Conservation (phyloP, 2,329 filamentous ascomycete genomes). For the Stagonosporopsis rhizophila region DNA sequence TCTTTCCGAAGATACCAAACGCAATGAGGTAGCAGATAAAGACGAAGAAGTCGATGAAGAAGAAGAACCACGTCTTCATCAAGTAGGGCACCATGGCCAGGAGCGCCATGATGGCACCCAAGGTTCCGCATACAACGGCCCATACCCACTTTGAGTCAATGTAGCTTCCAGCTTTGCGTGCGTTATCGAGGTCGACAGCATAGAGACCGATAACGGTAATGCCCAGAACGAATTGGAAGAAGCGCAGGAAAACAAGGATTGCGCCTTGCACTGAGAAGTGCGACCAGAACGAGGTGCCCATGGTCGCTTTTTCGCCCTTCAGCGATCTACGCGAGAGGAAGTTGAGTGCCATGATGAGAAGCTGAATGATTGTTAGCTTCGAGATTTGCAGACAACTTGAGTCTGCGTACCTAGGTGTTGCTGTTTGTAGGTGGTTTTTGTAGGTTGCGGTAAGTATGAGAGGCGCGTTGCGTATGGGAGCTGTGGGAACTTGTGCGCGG, state of each 20-base stretch:
- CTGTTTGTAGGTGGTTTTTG: background rate
- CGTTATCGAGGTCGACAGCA: conserved; percentile 47
- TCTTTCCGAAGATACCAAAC: conserved; percentile 82
- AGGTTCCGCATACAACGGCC: conserved; percentile 56
- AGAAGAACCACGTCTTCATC: conserved; percentile 58
- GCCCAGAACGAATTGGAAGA: conserved; percentile 78
- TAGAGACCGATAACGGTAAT: conserved; percentile 79
- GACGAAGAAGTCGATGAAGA: conserved; percentile 74
- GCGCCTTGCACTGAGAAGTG: conserved; percentile 26
- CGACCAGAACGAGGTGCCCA: conserved; percentile 30
- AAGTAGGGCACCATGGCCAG: conserved; percentile 70
- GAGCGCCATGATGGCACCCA: conserved; percentile 44
- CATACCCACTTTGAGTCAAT: conserved; percentile 59
- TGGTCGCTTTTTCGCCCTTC: conserved; percentile 40
- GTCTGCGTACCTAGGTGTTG: conserved; percentile 3
- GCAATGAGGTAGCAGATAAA: conserved; percentile 79
- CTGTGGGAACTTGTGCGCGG: conserved; percentile 3
- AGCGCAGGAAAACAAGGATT: conserved; percentile 68
- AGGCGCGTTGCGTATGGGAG: background rate
- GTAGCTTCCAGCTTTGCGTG: conserved; percentile 54
- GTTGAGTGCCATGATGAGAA: conserved; percentile 36
- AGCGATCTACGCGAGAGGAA: conserved; percentile 41
- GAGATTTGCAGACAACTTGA: background rate
- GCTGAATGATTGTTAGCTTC: conserved; percentile 20
- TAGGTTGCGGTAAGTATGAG: background rate